Evolutionary conservation across 805 yeast genomes (phyloP).

Genomic region (Monosporozyma aerobia): DNA sequence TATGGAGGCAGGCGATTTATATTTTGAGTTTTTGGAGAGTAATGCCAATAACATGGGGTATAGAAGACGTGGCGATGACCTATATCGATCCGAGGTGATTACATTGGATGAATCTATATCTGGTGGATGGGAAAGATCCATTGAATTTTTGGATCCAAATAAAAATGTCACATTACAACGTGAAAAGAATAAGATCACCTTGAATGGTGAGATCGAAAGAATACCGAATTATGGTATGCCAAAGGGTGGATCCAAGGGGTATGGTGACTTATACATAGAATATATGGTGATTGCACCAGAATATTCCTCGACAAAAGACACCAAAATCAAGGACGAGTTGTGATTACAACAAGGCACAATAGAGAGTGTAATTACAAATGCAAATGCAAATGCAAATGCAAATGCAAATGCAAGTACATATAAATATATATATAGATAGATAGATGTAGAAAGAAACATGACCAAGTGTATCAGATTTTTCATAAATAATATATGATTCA

Average conservation of each 20-base stretch:
- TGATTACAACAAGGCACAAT: conserved; percentile 2
- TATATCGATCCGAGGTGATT: conserved; percentile 75
- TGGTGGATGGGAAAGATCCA: conserved; percentile 74
- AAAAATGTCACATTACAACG: conserved; percentile 42
- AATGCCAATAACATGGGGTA: conserved; percentile 58
- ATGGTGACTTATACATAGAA: conserved; percentile 45
- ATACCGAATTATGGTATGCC: conserved; percentile 87
- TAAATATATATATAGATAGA: neutral
- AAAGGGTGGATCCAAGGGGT: conserved; percentile 22
- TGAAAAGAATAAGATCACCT: conserved; percentile 40
- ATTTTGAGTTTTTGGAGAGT: conserved; percentile 52
- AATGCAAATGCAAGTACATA: too few relatives aligned
- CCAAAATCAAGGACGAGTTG: conserved; percentile 16
- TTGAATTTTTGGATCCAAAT: conserved; percentile 58
- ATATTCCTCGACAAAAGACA: conserved; percentile 3
- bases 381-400: too few relatives aligned
- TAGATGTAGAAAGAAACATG: conserved; percentile 28
- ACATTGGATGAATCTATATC: conserved; percentile 58
- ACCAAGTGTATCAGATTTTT: conserved; percentile 29
- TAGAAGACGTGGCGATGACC: conserved; percentile 62
- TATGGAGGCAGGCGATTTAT: conserved; percentile 69
- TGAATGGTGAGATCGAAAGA: conserved; percentile 63
- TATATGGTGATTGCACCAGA: conserved; percentile 39
- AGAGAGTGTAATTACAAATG: too few relatives aligned
- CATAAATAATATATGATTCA: too few relatives aligned